Percentiles rank a stretch among this genome's conserved stretches.
Evolutionary conservation across 768 basidiomycete genomes (phyloP).

Genomic region (Boletus sp.): DNA sequence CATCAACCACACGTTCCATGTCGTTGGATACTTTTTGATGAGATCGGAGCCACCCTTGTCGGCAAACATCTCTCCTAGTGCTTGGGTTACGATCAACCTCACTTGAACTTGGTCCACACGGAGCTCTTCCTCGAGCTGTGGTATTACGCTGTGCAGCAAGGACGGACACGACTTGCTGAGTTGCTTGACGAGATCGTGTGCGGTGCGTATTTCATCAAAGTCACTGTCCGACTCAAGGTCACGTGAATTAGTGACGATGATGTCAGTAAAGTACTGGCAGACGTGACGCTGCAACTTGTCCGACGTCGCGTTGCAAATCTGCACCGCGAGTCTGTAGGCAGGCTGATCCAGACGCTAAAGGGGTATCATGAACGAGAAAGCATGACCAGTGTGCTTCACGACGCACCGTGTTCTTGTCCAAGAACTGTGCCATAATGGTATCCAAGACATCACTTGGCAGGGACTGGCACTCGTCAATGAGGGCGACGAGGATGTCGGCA

Average conservation of each 20-base stretch:
- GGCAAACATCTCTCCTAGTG: conserved; percentile 87
- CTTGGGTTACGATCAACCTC: conserved; percentile 78
- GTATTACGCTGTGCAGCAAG: conserved; percentile 85
- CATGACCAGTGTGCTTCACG: background rate
- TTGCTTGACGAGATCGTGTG: conserved; percentile 83
- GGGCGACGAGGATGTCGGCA: conserved; percentile 83
- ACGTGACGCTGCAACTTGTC: conserved; percentile 89
- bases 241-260: conserved; percentile 59
- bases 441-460: conserved; percentile 82
- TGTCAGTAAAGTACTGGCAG: conserved; percentile 90
- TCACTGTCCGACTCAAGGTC: conserved; percentile 56
- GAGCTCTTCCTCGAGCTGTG: conserved; percentile 89
- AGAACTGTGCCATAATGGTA: conserved; percentile 78
- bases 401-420: conserved; percentile 71
- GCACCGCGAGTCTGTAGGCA: conserved; percentile 76
- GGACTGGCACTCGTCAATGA: conserved; percentile 81
- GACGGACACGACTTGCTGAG: conserved; percentile 77
- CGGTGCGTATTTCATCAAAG: conserved; percentile 62
- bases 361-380: conserved; percentile 1
- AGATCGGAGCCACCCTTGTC: conserved; percentile 73
- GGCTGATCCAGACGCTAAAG: conserved; percentile 65
- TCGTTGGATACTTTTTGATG: conserved; percentile 71
- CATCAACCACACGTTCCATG: conserved; percentile 83
- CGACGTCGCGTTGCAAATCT: conserved; percentile 78
- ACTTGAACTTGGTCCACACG: conserved; percentile 69